Conservation (phyloP, 2,329 filamentous ascomycete species). For the Phaeosphaeria sp. region DNA sequence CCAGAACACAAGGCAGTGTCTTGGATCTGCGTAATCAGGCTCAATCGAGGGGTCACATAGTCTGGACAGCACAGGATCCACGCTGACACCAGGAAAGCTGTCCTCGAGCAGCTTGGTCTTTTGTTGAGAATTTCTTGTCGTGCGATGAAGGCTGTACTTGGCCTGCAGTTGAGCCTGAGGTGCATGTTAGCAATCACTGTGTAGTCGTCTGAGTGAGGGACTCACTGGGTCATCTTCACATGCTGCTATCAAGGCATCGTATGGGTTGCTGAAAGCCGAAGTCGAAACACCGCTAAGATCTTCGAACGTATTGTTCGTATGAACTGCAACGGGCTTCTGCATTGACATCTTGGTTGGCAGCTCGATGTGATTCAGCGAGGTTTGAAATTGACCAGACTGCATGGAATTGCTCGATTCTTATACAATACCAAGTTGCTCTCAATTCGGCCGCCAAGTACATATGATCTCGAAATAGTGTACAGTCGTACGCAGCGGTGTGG, state of each 20-base stretch:
- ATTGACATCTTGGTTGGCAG: conserved; percentile 20
- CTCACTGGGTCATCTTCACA: conserved; percentile 71
- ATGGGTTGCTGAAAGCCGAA: conserved; percentile 69
- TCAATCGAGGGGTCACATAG: conserved; percentile 70
- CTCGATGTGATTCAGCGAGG: not conserved
- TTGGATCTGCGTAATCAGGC: conserved; percentile 74
- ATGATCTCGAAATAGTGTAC: not conserved
- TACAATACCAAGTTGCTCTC: not conserved
- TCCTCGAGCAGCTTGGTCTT: conserved; percentile 73
- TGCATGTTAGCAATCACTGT: not conserved
- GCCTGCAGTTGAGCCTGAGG: conserved; percentile 70
- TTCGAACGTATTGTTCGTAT: conserved; percentile 38
- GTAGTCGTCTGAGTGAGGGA: not conserved
- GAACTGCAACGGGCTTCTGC: conserved; percentile 14
- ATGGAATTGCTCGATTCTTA: not conserved
- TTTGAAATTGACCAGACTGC: not conserved
- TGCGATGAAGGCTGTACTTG: conserved; percentile 77
- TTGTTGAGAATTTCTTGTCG: conserved; percentile 77
- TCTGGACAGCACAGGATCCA: conserved; percentile 78
- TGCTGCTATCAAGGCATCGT: conserved; percentile 73
- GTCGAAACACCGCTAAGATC: conserved; percentile 51
- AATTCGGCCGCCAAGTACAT: not conserved
- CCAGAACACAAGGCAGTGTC: conserved; percentile 89
- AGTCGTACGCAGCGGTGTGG: not conserved
- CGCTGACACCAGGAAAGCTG: conserved; percentile 72